Percentiles rank a stretch among this genome's conserved stretches.
phyloP scores from a whole-genome alignment of 2,329 filamentous ascomycete species.

The Orbilia javanica region DNA sequence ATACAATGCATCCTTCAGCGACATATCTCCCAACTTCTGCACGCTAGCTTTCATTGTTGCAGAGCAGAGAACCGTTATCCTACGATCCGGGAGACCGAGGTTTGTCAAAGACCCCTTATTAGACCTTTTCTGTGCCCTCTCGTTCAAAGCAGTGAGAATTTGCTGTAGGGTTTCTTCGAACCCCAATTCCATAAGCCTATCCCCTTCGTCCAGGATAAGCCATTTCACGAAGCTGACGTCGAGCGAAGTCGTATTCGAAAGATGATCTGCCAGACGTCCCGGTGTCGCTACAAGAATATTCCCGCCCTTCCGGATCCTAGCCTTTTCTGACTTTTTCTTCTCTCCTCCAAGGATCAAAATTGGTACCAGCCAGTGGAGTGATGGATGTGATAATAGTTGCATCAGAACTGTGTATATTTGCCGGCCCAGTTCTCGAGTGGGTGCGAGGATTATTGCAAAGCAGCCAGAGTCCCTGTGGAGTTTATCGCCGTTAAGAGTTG shows the following conservation, averaged over 20 bases:
- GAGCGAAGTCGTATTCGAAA: slow-evolving; percentile 90
- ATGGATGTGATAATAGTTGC: slow-evolving; percentile 69
- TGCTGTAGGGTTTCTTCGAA: slow-evolving; percentile 94
- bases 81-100: slow-evolving; percentile 71
- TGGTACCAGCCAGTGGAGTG: slow-evolving; percentile 91
- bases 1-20: slow-evolving; percentile 89
- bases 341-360: slow-evolving; percentile 83
- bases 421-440: slow-evolving; percentile 92
- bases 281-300: slow-evolving; percentile 97
- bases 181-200: slow-evolving; percentile 97
- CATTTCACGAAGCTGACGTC: slow-evolving; percentile 90
- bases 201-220: slow-evolving; percentile 94
- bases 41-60: slow-evolving; percentile 99
- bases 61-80: slow-evolving; percentile 91
- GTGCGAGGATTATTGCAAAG: slow-evolving; percentile 93
- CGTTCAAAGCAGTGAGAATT: slow-evolving; percentile 78
- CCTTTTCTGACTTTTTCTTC: slow-evolving; percentile 72
- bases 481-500: slow-evolving; percentile 65
- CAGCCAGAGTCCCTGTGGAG: slow-evolving; percentile 87
- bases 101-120: not conserved
- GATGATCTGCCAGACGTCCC: slow-evolving; percentile 88
- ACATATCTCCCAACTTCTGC: slow-evolving; percentile 92
- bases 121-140: slow-evolving; percentile 18
- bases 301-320: slow-evolving; percentile 86
- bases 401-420: slow-evolving; percentile 86